A percentile compares a stretch with the other conserved stretches of the same genome.
Evolutionary conservation across 306 rosid genomes (phyloP).

Genomic region (Chamaecrista fasciculata): DNA sequence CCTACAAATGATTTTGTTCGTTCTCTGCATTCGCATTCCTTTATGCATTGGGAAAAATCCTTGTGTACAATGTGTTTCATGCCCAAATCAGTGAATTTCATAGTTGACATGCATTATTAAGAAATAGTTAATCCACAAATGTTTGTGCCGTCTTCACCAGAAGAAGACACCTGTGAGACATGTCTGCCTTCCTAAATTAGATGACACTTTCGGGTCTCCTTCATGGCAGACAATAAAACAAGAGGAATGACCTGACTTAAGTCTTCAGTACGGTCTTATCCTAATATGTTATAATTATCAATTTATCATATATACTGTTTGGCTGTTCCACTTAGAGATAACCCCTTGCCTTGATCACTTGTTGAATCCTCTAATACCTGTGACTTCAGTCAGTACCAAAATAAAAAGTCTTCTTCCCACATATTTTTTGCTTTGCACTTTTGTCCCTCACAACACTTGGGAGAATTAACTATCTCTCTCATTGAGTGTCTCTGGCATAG

Average conservation of each 20-base stretch:
- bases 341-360: constrained; percentile 4
- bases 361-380: not conserved
- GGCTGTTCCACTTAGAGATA: not conserved
- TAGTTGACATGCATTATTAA: not conserved
- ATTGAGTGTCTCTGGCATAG: not conserved
- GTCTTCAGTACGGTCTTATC: not conserved
- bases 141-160: constrained; percentile 7
- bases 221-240: constrained; percentile 37
- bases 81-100: not conserved
- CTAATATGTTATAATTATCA: not conserved
- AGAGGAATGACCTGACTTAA: constrained; percentile 34
- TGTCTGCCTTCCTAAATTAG: constrained; percentile 33
- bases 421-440: not conserved
- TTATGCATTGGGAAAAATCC: not conserved
- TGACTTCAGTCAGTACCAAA: constrained; percentile 9
- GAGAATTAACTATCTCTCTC: not conserved
- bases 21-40: not conserved
- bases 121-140: constrained; percentile 17
- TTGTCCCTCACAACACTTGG: not conserved
- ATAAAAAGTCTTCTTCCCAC: not conserved
- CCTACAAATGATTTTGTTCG: not conserved
- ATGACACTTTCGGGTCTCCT: constrained; percentile 19
- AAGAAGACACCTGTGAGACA: constrained; percentile 20
- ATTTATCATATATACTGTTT: not conserved
- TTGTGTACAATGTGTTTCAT: constrained; percentile 5